Evolutionary conservation across 2,329 filamentous ascomycete species (phyloP), one percentile per base, ranked within the genome.

Genomic region (Diaporthe sp.): DNA sequence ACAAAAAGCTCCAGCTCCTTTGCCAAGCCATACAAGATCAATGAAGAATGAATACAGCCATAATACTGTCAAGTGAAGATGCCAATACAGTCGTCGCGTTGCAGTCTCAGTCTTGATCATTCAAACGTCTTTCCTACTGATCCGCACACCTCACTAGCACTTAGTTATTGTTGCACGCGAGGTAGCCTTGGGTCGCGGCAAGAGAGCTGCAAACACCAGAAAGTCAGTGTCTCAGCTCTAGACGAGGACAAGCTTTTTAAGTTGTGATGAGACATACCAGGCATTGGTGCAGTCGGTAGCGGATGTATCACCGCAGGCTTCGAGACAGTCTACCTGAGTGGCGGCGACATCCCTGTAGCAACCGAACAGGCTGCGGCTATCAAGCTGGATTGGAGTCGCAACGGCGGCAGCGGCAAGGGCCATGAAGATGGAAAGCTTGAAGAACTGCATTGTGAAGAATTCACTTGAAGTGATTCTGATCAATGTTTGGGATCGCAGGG

Each of bases 271-370:
- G 28, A 51, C 44, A 37, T 68, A 68, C 62, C 62, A 68, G 17
- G 62, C 62, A 37, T 68, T 68, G 44, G 62, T 68, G 62, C 62
- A 68, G 44, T 68, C 62, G 7, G 44, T 68, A 4, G 62, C 62
- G 37, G 62, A 37, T 1, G 62, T 68, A 4, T 68, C 62, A 39
- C 62, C 62, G 13, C 62, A 68, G 9, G 62, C 62, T 37, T 53
- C 62, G 7, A 53, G 44, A 15, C 62, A 68, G 9, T 53, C 31
- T 0, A 53, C 62, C 46, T 53, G 62, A 53, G 22, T n/a, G 6
- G 62, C 44, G 19, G 62, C 62, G 6, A 68, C 62, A 53, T 68
- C 62, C 46, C 22, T 51, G 62, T 68, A 68, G 46, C 62, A 68
- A 25, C 31, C 22, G 22, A 51, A 68, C 10, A 68, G 28, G 62